Evolutionary conservation across 163 green algal species (phyloP), one percentile per base, ranked within the genome.

Genomic region (Smithsoniella earleae): DNA sequence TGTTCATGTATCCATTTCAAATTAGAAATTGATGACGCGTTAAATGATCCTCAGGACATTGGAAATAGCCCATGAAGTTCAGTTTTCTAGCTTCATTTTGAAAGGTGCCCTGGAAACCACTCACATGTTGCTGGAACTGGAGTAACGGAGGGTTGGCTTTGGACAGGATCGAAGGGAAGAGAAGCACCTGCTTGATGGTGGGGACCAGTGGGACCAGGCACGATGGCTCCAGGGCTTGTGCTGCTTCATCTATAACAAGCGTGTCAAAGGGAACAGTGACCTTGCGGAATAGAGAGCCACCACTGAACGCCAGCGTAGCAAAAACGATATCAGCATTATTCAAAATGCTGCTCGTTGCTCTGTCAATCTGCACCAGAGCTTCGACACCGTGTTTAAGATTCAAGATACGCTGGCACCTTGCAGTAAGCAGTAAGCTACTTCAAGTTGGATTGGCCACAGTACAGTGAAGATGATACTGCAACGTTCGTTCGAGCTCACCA

Each of bases 271-370:
- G 58, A 18, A 69, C 58, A 30, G 58, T 43, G 30, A 69, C 58
- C 58, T 83, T 83, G 20, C 77, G 54, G 55, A 95, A 93, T 25
- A 88, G 58, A 62, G 55, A 74, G 0, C 78, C 84, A 73, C 89
- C 90, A 0, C 83, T 84, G 78, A 94, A 97, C n/a, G 81, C 86
- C 1, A 97, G 89, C 3, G 90, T 96, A 75, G 79, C 83, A 78
- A 83, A 93, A 13, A 98, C 91, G 34, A 98, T 89, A 78, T 84
- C 82, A 27, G 90, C 89, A 73, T 97, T 90, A 63, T 96, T 87
- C 49, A 98, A 82, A 36, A 97, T 88, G 38, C 81, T 18, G 16
- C 8, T 37, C 4, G 58, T 34, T 0, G 58, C 58, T 31, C 27
- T 34, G 58, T 69, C 58, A 30, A 30, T 34, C 58, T 69, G 58